Conservation (phyloP, 139 green algal genomes). For the Tetratostichococcus sp. region DNA sequence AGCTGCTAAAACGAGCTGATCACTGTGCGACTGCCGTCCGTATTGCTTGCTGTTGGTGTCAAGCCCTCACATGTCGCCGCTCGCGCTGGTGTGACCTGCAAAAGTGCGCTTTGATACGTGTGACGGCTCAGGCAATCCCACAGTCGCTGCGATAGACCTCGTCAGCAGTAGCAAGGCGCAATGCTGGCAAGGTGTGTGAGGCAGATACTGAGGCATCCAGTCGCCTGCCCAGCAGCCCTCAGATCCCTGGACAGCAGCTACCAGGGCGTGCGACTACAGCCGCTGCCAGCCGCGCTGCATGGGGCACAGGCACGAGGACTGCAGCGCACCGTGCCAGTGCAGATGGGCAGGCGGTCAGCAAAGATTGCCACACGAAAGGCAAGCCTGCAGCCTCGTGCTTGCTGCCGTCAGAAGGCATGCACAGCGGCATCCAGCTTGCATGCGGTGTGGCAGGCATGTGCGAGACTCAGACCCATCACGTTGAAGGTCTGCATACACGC, state of each 20-base stretch:
- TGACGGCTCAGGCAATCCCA: no score
- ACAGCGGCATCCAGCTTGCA: no score
- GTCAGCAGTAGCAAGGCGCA: background rate
- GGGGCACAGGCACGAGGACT: background rate
- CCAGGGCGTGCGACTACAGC: constrained; percentile 41
- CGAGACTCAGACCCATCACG: no score
- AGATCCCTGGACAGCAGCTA: constrained; percentile 48
- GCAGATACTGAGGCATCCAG: background rate
- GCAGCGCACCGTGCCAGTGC: constrained; percentile 14
- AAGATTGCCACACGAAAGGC: constrained; percentile 79
- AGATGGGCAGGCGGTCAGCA: constrained; percentile 57
- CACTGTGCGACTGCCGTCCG: background rate
- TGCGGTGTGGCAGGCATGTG: no score
- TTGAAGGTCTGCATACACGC: no score
- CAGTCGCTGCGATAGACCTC: no score
- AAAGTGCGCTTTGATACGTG: background rate
- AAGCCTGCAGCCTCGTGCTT: constrained; percentile 11
- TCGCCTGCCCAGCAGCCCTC: background rate
- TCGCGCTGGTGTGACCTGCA: constrained; percentile 56
- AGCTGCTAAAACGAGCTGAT: no score
- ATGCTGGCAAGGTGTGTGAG: background rate
- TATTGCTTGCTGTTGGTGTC: no score
- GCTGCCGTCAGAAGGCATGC: no score
- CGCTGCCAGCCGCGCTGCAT: constrained; percentile 43
- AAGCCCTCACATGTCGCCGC: no score